Evolutionary conservation across 1,284 basidiomycete species (phyloP).

Genomic region (Ustilago bromivora): DNA sequence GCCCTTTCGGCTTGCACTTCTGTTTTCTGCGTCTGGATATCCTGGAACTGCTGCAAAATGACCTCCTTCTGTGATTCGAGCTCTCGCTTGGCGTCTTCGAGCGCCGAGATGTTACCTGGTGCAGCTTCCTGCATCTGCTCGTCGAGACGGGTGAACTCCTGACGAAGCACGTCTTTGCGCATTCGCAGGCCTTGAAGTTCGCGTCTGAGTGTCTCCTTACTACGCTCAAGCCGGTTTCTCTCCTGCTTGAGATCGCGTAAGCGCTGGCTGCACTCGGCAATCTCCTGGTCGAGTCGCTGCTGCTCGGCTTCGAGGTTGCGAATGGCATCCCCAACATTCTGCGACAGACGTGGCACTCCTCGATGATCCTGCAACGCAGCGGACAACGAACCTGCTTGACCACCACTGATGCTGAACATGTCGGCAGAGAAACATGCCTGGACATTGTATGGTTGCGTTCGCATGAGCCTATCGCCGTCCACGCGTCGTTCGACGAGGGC

Average conservation of each 20-base stretch:
- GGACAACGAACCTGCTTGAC: slow-evolving; percentile 44
- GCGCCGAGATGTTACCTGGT: slow-evolving; percentile 78
- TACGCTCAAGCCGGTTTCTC: slow-evolving; percentile 24
- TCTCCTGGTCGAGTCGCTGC: slow-evolving; percentile 29
- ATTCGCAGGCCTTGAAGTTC: slow-evolving; percentile 36
- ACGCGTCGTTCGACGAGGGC: slow-evolving; percentile 74
- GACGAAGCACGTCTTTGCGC: slow-evolving; percentile 32
- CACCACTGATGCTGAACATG: slow-evolving; percentile 61
- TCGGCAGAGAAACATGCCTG: slow-evolving; percentile 63
- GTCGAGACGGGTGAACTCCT: slow-evolving; percentile 71
- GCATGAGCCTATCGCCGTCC: slow-evolving; percentile 66
- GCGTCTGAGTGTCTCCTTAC: slow-evolving; percentile 17
- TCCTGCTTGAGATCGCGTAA: slow-evolving; percentile 27
- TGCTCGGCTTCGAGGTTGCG: slow-evolving; percentile 42
- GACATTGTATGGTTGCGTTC: slow-evolving; percentile 63
- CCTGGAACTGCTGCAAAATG: slow-evolving; percentile 52
- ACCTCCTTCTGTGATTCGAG: slow-evolving; percentile 52
- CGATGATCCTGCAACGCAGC: slow-evolving; percentile 67
- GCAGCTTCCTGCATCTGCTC: slow-evolving; percentile 80
- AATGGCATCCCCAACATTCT: slow-evolving; percentile 60
- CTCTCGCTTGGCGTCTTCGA: slow-evolving; percentile 73
- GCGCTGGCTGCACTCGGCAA: slow-evolving; percentile 14
- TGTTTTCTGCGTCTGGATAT: slow-evolving; percentile 51
- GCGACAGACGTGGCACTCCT: slow-evolving; percentile 67
- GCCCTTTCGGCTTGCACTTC: slow-evolving; percentile 66